Evolutionary conservation across 176 grass and related monocot species (phyloP).

Genomic region (Lolium perenne): DNA sequence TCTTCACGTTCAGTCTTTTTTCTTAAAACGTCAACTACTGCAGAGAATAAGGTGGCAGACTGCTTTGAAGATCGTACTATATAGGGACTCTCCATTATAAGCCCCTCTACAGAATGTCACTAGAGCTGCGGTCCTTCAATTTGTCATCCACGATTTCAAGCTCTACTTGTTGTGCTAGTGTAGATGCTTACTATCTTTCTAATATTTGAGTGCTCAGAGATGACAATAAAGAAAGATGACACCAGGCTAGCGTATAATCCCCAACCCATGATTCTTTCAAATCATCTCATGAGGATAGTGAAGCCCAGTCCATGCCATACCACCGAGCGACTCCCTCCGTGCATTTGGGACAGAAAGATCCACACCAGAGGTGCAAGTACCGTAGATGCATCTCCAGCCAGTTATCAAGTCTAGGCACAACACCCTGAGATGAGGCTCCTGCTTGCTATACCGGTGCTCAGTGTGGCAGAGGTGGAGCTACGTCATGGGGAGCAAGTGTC

Average conservation of each 20-base stretch:
- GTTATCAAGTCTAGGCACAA: background rate
- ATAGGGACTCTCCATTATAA: slow-evolving; percentile 5
- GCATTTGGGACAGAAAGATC: background rate
- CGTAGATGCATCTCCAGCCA: slow-evolving; percentile 7
- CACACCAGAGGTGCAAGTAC: background rate
- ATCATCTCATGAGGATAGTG: background rate
- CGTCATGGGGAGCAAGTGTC: background rate
- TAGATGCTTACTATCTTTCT: background rate
- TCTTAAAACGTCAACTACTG: background rate
- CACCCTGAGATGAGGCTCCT: background rate
- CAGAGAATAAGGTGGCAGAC: slow-evolving; percentile 30
- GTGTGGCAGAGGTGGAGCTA: background rate
- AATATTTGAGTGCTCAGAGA: background rate
- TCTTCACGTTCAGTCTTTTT: background rate
- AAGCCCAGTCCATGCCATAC: background rate
- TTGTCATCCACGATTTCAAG: background rate
- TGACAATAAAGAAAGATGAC: slow-evolving; percentile 15
- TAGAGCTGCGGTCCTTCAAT: background rate
- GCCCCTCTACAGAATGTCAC: background rate
- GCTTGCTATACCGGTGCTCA: background rate
- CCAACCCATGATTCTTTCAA: background rate
- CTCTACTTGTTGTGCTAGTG: background rate
- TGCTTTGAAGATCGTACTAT: slow-evolving; percentile 12
- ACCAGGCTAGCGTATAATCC: background rate
- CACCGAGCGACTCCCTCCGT: background rate